phyloP scores from a whole-genome alignment of 345 rosid species.

The Gossypium herbaceum region DNA sequence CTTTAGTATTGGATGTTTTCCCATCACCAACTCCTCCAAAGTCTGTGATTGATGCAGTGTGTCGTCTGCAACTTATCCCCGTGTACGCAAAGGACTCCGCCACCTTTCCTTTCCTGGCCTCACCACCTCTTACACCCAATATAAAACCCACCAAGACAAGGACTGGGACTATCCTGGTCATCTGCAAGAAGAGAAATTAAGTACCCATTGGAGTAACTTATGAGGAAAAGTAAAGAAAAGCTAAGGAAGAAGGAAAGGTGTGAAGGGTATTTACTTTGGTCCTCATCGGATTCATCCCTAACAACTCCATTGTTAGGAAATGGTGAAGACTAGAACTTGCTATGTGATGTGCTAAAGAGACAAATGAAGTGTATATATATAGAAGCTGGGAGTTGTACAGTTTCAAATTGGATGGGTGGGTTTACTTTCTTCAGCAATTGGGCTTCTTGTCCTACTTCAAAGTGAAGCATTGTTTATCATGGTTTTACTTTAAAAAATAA shows the following conservation, averaged over 20 bases:
- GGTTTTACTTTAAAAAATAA: neutral
- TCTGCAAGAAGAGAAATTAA: conserved; percentile 22
- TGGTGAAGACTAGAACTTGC: neutral
- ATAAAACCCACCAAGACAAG: conserved; percentile 23
- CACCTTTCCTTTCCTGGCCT: conserved; percentile 32
- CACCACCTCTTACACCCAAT: conserved; percentile 33
- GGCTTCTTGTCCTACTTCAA: conserved; percentile 14
- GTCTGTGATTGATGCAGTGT: conserved; percentile 74
- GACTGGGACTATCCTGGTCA: conserved; percentile 15
- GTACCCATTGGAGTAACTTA: neutral
- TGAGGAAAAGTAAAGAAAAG: neutral
- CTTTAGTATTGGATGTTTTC: conserved; percentile 66
- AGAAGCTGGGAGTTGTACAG: neutral
- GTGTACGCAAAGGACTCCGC: conserved; percentile 52
- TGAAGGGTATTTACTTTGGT: conserved; percentile 21
- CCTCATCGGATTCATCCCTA: conserved; percentile 10
- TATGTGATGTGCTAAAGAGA: conserved; percentile 10
- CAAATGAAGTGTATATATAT: conserved; percentile 13
- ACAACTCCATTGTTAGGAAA: conserved; percentile 21
- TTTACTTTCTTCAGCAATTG: conserved; percentile 6
- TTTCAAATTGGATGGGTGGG: neutral
- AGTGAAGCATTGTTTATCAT: conserved; percentile 25
- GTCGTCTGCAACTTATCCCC: conserved; percentile 76
- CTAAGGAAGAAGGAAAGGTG: neutral
- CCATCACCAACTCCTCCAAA: conserved; percentile 96